phyloP scores from a whole-genome alignment of 1,139 yeast species.

The Taiozyma sp. region DNA sequence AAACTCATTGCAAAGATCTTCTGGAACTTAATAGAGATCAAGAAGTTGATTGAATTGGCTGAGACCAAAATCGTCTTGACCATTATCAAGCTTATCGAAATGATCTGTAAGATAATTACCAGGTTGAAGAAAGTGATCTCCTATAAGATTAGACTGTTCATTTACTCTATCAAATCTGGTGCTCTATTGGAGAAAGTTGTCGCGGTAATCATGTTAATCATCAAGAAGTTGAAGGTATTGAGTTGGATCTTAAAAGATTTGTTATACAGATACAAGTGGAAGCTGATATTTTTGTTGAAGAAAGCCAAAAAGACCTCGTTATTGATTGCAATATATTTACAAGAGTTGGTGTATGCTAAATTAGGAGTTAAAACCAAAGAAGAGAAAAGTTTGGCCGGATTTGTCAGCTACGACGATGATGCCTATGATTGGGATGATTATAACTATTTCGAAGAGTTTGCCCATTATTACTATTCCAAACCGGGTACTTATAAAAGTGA shows the following conservation, averaged over 20 bases:
- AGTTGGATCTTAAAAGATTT: constrained; percentile 13
- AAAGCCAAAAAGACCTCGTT: constrained; percentile 8
- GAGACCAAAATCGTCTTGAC: constrained; percentile 7
- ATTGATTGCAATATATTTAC: constrained; percentile 8
- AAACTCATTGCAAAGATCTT: constrained; percentile 9
- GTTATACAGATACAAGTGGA: constrained; percentile 15
- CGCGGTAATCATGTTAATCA: constrained; percentile 1
- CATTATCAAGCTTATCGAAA: constrained; percentile 6
- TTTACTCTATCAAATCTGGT: constrained; percentile 4
- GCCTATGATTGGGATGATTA: constrained; percentile 14
- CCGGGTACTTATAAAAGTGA: constrained; percentile 8
- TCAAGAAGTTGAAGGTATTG: constrained; percentile 7
- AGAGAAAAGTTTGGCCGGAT: constrained; percentile 5
- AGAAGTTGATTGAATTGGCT: constrained; percentile 5
- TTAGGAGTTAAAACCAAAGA: constrained; percentile 6
- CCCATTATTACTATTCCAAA: constrained; percentile 7
- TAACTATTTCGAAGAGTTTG: constrained; percentile 16
- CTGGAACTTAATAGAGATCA: constrained; percentile 7
- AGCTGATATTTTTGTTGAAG: constrained; percentile 6
- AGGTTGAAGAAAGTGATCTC: constrained; percentile 2
- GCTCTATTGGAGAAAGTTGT: constrained; percentile 4
- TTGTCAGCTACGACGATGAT: constrained; percentile 9
- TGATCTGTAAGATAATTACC: constrained; percentile 2
- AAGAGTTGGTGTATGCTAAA: constrained; percentile 8
- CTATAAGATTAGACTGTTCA: not conserved